These are phyloP conservation scores for Kluyveromyces sp. DNA, from an alignment of 1,139 yeast genomes.

Conservation along the genomic window DNA sequence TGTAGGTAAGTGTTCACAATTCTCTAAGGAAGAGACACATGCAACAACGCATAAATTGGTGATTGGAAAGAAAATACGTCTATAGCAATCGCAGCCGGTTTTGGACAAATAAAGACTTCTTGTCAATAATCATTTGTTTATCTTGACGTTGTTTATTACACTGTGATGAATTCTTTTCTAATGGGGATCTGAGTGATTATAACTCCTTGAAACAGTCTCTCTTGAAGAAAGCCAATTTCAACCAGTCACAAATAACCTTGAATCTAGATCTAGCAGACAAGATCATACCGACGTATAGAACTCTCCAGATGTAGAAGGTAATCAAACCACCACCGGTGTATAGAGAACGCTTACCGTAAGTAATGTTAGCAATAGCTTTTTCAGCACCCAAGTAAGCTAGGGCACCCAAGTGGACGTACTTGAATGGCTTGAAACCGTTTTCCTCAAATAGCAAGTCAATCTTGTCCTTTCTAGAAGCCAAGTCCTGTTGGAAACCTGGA, in stretches of 20 bases:
- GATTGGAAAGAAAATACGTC: not conserved
- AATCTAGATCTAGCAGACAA: constrained; percentile 83
- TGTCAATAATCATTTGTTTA: too few relatives aligned
- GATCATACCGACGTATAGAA: constrained; percentile 86
- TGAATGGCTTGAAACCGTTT: constrained; percentile 50
- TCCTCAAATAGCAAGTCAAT: constrained; percentile 39
- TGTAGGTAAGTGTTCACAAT: not conserved
- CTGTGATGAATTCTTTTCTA: not conserved
- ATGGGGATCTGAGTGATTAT: constrained; percentile 15
- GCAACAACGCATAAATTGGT: not conserved
- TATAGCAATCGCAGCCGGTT: not conserved
- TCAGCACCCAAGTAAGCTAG: constrained; percentile 84
- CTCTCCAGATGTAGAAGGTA: constrained; percentile 91
- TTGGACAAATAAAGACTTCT: too few relatives aligned
- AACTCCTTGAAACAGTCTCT: constrained; percentile 58
- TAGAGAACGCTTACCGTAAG: constrained; percentile 83
- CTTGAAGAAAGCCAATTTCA: constrained; percentile 80
- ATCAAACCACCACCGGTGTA: constrained; percentile 83
- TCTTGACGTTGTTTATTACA: not conserved
- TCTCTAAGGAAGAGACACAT: not conserved
- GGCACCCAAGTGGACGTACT: constrained; percentile 66
- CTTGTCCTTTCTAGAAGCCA: constrained; percentile 32
- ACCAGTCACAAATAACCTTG: constrained; percentile 82
- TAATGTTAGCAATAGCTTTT: constrained; percentile 89
- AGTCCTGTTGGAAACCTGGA: constrained; percentile 49